phyloP scores from a whole-genome alignment of 176 grass and related monocot genomes.

The Echinochloa phyllopogon region DNA sequence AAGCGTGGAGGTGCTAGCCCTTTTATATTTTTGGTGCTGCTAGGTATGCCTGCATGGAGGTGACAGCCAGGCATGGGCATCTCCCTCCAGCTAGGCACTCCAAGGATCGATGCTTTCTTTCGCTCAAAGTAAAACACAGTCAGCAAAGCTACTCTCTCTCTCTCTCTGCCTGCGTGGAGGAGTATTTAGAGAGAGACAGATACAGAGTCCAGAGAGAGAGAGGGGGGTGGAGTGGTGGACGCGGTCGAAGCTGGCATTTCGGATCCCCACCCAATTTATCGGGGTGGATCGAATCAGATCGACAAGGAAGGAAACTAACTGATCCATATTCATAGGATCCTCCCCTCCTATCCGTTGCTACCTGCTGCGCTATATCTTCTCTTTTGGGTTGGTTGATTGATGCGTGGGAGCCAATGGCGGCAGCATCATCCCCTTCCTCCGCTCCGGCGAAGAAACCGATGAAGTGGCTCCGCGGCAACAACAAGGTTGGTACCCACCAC shows the following conservation, averaged over 20 bases:
- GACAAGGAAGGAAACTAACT: neutral
- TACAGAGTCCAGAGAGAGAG: neutral
- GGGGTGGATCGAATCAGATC: neutral
- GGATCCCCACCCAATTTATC: neutral
- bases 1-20: no score
- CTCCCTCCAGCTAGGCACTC: conserved; percentile 77
- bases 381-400: conserved; percentile 26
- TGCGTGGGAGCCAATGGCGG: conserved; percentile 53
- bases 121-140: conserved; percentile 58
- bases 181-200: no score
- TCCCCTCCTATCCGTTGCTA: neutral
- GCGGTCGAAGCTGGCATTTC: neutral
- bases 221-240: neutral
- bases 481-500: conserved; percentile 51
- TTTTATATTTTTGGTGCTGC: neutral
- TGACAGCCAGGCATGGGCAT: conserved; percentile 47
- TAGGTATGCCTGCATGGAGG: conserved; percentile 39
- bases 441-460: conserved; percentile 57
- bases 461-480: conserved; percentile 66
- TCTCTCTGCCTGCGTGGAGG: no score
- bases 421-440: conserved; percentile 46
- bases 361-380: neutral
- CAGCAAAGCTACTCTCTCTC: neutral
- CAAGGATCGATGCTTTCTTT: conserved; percentile 65
- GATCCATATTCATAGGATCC: neutral